Percentiles rank a stretch among this genome's conserved stretches.
Conservation (phyloP, 768 basidiomycete species). For the Amanita inopinata region DNA sequence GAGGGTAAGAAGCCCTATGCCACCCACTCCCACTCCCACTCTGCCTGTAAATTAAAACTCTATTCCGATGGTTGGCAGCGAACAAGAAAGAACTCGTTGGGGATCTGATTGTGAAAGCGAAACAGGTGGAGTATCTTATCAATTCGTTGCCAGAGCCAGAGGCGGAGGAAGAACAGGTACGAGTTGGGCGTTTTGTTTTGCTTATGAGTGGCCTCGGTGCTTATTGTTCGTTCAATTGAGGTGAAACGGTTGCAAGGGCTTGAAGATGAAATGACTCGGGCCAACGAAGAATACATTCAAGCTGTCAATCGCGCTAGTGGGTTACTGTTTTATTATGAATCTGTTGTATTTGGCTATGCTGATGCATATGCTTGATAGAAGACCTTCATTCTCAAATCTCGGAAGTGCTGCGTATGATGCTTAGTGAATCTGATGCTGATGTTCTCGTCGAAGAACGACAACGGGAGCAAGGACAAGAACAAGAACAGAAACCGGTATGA, state of each 20-base stretch:
- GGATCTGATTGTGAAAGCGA: constrained; percentile 79
- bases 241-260: constrained; percentile 56
- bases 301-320: constrained; percentile 72
- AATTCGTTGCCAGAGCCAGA: constrained; percentile 72
- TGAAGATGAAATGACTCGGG: constrained; percentile 60
- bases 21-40: too few species aligned
- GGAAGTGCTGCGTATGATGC: constrained; percentile 45
- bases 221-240: constrained; percentile 21
- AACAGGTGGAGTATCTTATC: constrained; percentile 82
- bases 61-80: constrained; percentile 30
- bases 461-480: neutral
- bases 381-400: constrained; percentile 51
- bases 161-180: constrained; percentile 65
- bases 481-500: neutral
- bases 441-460: neutral
- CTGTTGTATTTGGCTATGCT: too few species aligned
- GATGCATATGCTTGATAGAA: constrained; percentile 31
- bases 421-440: constrained; percentile 39
- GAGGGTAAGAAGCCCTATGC: constrained; percentile 42
- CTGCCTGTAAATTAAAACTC: too few species aligned
- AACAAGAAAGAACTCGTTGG: constrained; percentile 79
- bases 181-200: constrained; percentile 11
- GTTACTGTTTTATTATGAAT: constrained; percentile 27
- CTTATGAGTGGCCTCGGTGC: neutral
- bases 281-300: constrained; percentile 66